These are phyloP conservation scores for Tillandsia leiboldiana DNA, from an alignment of 176 grass and related monocot species.

Conservation along the genomic window DNA sequence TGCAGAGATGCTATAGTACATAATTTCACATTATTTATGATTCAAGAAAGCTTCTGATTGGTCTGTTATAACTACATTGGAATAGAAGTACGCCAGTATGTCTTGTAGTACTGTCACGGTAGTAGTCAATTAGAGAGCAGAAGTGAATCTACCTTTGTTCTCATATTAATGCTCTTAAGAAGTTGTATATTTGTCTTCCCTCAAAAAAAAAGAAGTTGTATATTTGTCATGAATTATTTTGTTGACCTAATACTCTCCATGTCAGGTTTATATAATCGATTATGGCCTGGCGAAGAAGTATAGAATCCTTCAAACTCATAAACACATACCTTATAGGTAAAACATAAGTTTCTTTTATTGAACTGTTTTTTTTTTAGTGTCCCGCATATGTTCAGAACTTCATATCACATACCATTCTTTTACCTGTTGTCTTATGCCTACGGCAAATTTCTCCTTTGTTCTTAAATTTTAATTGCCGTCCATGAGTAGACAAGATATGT, in stretches of 20 bases:
- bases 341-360: not conserved
- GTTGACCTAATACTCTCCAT: not conserved
- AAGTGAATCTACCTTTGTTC: not conserved
- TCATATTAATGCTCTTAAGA: not conserved
- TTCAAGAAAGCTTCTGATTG: too few relatives aligned
- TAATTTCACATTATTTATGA: too few relatives aligned
- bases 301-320: constrained; percentile 89
- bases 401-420: too few relatives aligned
- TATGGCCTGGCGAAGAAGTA: constrained; percentile 96
- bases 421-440: too few relatives aligned
- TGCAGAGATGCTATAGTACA: too few relatives aligned
- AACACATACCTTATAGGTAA: constrained; percentile 92
- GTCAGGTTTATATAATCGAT: constrained; percentile 89
- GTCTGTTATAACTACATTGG: not conserved
- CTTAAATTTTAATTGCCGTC: too few relatives aligned
- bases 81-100: not conserved
- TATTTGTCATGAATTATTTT: not conserved
- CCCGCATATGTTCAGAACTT: too few relatives aligned
- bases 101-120: too few relatives aligned
- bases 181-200: not conserved
- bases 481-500: too few relatives aligned
- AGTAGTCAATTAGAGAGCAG: too few relatives aligned
- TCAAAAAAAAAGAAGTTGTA: not conserved
- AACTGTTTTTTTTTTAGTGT: not conserved
- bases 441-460: too few relatives aligned